Base-by-base conservation (phyloP, 371 early-diverging fungal species). In the Mucor plumbeus region DNA sequence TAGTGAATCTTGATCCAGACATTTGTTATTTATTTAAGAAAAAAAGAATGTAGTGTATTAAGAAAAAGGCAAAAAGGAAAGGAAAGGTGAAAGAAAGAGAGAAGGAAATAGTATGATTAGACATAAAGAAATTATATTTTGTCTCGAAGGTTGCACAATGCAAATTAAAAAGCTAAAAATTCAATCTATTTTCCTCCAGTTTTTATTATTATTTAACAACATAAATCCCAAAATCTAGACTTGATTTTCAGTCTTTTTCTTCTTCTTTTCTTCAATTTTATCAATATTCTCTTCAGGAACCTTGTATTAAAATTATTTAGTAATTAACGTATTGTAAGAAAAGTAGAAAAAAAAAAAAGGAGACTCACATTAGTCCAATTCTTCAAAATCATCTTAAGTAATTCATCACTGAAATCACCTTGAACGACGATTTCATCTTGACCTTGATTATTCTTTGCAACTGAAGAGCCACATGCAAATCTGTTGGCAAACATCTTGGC, bases 381-480 rank as follows among this genome's bases (percentile, higher is more conserved):
- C 58, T 78, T 79, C 39, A 87, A 72, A 54, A 90, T 90, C 63
- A 88, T 70, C 17, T 88, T 86, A 21, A 76, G 72, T n/a, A 98
- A 77, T 57, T 95, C 95, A 59, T 95, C 95, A 62, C 87, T 85
- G 43, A 94, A 88, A 73, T 94, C 95, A 40, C 97, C 98, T 72
- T 96, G 96, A 15, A 97, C 94, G 15, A 95, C 91, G 79, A 97
- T 96, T 75, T 97, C 97, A 65, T 98, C 95, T 40, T 80, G 80
- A 60, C 95, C 95, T 71, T 91, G 89, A 64, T 93, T 91, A 73
- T 92, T 95, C 85, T 95, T 96, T 44, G 94, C 91, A 39, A 96
- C 96, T 4, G 95, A 94, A 13, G 95, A 88, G 55, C 96, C 96
- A 76, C 94, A 93, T 2, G 97, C 97, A 77, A 94, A 96, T 79